Percentiles rank a stretch among this genome's conserved stretches.
These are phyloP conservation scores for Chlamydomonas schloesseri DNA, from an alignment of 139 green algal species.

Conservation along the genomic window DNA sequence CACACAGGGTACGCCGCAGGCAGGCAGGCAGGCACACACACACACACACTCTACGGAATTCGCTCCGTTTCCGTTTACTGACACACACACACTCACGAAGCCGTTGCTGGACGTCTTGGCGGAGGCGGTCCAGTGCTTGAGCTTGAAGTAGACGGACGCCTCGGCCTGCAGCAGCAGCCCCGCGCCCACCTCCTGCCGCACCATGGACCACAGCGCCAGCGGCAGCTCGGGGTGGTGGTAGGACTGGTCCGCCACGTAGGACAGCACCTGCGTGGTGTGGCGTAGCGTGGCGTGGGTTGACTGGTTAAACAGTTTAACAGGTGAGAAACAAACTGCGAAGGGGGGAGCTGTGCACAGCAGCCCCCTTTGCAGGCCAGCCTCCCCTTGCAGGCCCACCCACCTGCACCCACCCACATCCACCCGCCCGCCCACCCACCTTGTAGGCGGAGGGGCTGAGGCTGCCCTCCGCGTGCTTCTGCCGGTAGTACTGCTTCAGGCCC, in stretches of 20 bases:
- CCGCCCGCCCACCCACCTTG: conserved; percentile 31
- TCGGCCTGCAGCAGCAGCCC: conserved; percentile 21
- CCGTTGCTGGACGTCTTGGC: not conserved
- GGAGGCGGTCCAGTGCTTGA: conserved; percentile 36
- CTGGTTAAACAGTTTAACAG: no score
- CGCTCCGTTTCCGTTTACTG: no score
- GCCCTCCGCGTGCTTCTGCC: conserved; percentile 40
- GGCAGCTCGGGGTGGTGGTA: conserved; percentile 44
- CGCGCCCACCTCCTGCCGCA: conserved; percentile 45
- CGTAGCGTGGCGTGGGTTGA: not conserved
- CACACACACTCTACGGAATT: no score
- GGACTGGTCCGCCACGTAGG: conserved; percentile 37
- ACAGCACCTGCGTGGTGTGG: conserved; percentile 39
- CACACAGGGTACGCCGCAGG: no score
- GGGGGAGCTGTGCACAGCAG: no score
- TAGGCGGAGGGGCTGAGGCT: conserved; percentile 36
- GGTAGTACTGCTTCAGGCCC: conserved; percentile 59
- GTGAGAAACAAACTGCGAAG: no score
- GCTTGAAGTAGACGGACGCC: conserved; percentile 38
- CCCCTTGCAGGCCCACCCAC: no score
- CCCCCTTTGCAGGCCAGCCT: no score
- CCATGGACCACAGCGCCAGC: conserved; percentile 48
- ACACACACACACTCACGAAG: conserved; percentile 24
- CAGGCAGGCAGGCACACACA: no score
- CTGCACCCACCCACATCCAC: no score